Evolutionary conservation across 2,329 filamentous ascomycete species (phyloP).

Genomic region (Hymenoscyphus linearis): DNA sequence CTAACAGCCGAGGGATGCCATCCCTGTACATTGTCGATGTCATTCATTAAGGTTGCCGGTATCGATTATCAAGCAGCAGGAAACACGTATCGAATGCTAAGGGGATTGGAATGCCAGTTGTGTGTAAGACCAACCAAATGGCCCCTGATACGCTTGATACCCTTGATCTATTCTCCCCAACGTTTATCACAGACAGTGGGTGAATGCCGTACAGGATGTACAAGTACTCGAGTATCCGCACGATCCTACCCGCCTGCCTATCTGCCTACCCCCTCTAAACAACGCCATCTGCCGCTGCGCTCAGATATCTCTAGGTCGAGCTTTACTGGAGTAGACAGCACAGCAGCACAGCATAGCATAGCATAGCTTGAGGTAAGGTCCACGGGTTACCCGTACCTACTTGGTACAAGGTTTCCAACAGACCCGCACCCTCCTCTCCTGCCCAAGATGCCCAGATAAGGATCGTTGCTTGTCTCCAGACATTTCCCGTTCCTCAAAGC

Average conservation of each 20-base stretch:
- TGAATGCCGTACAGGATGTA: background rate
- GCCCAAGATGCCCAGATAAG: background rate
- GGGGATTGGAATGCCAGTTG: background rate
- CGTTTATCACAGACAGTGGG: background rate
- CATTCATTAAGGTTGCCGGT: background rate
- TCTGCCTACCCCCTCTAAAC: no score
- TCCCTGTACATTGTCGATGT: background rate
- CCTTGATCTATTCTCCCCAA: background rate
- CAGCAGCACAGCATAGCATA: no score
- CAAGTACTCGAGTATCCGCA: no score
- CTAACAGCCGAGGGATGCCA: background rate
- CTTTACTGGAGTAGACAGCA: background rate
- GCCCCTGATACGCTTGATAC: no score
- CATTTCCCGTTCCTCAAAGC: background rate
- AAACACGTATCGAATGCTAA: background rate
- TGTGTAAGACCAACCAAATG: background rate
- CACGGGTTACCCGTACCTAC: no score
- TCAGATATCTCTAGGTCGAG: background rate
- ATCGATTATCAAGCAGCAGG: background rate
- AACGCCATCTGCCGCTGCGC: background rate
- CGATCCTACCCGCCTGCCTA: no score
- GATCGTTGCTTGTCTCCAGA: background rate
- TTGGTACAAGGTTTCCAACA: background rate
- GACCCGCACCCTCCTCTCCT: background rate
- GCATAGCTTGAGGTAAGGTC: no score